These are phyloP conservation scores for Cadophora sp. DNA, from an alignment of 2,329 filamentous ascomycete genomes.

Conservation along the genomic window DNA sequence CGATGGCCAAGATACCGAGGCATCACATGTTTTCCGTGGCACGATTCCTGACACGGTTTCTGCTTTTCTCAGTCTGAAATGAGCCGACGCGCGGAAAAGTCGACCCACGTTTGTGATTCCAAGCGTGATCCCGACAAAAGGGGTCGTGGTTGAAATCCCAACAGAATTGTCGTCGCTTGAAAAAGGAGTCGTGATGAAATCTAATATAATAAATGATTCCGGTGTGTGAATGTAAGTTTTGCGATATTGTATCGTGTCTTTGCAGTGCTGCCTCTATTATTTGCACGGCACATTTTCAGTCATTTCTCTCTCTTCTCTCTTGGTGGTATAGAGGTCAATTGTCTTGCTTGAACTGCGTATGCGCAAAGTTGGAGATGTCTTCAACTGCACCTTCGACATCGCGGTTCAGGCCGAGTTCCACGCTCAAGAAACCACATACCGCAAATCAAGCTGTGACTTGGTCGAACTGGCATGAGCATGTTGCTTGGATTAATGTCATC, in stretches of 20 bases:
- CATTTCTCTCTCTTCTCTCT: not conserved
- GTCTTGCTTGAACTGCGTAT: not conserved
- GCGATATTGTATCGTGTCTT: not conserved
- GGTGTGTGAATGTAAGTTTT: not conserved
- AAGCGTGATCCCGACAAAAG: not conserved
- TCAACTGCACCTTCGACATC: not conserved
- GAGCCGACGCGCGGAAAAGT: not conserved
- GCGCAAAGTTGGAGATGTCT: constrained; percentile 8
- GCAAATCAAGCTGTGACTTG: constrained; percentile 18
- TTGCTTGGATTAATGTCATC: constrained; percentile 24
- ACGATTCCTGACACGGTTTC: not conserved
- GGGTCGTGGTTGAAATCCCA: constrained; percentile 11
- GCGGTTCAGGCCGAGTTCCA: constrained; percentile 1
- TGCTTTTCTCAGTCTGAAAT: not conserved
- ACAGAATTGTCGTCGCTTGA: not conserved
- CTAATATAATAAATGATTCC: not conserved
- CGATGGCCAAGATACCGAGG: not conserved
- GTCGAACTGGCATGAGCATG: constrained; percentile 22
- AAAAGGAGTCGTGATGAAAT: not conserved
- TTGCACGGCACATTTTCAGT: not conserved
- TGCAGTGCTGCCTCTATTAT: not conserved
- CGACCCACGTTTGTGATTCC: not conserved
- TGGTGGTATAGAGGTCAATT: not conserved
- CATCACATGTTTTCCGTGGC: not conserved
- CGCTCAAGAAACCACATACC: constrained; percentile 9